Evolutionary conservation across 1,284 basidiomycete genomes (phyloP).

Genomic region (Pterula multifida): DNA sequence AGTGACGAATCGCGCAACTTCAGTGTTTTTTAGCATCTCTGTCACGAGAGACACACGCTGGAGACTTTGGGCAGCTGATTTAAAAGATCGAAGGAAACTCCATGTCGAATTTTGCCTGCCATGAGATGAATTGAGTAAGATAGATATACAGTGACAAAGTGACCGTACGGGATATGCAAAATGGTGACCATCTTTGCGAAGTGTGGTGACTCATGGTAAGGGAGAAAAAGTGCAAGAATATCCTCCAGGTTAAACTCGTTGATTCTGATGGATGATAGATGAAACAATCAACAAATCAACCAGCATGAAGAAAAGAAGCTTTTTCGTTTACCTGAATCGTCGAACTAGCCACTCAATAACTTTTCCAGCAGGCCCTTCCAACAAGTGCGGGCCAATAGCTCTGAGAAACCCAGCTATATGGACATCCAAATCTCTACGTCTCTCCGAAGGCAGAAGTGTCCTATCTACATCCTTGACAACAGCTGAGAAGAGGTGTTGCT

Average conservation of each 20-base stretch:
- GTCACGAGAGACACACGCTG: conserved; percentile 56
- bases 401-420: conserved; percentile 57
- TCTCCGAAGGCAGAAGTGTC: conserved; percentile 62
- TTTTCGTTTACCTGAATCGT: conserved; percentile 76
- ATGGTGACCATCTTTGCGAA: conserved; percentile 92
- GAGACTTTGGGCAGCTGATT: conserved; percentile 63
- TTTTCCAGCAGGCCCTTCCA: conserved; percentile 75
- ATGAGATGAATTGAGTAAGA: conserved; percentile 5
- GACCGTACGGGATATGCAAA: conserved; percentile 57
- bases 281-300: neutral
- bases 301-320: neutral
- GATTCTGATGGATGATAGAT: conserved; percentile 38
- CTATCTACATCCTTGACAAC: conserved; percentile 69
- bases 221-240: conserved; percentile 78
- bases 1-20: conserved; percentile 64
- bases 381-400: conserved; percentile 69
- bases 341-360: conserved; percentile 95
- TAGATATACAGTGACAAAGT: conserved; percentile 1
- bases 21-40: conserved; percentile 63
- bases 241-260: conserved; percentile 87
- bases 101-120: conserved; percentile 37
- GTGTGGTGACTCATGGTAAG: conserved; percentile 92
- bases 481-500: conserved; percentile 77
- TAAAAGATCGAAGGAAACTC: conserved; percentile 65
- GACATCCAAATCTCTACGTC: conserved; percentile 49